Evolutionary conservation across 1,284 basidiomycete genomes (phyloP).

Genomic region (Cutaneotrichosporon sp.): DNA sequence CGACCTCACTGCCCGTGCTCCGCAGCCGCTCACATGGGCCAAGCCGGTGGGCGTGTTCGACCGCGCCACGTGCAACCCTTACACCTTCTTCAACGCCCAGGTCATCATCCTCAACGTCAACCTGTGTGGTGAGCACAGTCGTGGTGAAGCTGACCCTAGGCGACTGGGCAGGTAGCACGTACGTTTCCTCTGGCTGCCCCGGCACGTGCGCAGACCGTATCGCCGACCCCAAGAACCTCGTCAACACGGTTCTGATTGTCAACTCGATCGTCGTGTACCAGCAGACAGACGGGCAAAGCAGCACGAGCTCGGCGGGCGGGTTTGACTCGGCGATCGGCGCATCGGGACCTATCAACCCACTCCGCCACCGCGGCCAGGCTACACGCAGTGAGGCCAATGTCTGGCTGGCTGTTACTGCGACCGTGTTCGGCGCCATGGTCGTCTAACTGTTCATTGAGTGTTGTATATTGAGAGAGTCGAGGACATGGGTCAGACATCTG

Average conservation of each 20-base stretch:
- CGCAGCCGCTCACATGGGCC: constrained; percentile 67
- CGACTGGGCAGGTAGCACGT: constrained; percentile 65
- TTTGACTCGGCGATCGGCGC: not conserved
- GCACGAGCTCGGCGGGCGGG: not conserved
- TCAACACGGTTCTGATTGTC: constrained; percentile 49
- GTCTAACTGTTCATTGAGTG: not conserved
- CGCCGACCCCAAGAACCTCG: constrained; percentile 57
- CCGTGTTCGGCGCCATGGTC: not conserved
- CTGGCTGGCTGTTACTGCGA: not conserved
- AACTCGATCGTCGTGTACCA: constrained; percentile 50
- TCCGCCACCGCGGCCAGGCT: not conserved
- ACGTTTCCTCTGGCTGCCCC: constrained; percentile 60
- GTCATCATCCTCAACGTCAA: constrained; percentile 67
- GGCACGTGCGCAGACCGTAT: constrained; percentile 68
- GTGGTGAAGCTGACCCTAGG: constrained; percentile 40
- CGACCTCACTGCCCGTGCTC: constrained; percentile 63
- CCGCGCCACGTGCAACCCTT: constrained; percentile 63
- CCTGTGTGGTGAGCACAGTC: constrained; percentile 40
- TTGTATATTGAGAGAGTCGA: not conserved
- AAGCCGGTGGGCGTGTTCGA: constrained; percentile 67
- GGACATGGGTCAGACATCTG: not conserved
- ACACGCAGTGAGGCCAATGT: not conserved
- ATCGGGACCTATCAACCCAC: not conserved
- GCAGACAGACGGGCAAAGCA: constrained; percentile 14
- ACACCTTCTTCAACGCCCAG: constrained; percentile 68